These are phyloP conservation scores for Euphorbia lathyris DNA, from an alignment of 345 rosid species.

Conservation along the genomic window DNA sequence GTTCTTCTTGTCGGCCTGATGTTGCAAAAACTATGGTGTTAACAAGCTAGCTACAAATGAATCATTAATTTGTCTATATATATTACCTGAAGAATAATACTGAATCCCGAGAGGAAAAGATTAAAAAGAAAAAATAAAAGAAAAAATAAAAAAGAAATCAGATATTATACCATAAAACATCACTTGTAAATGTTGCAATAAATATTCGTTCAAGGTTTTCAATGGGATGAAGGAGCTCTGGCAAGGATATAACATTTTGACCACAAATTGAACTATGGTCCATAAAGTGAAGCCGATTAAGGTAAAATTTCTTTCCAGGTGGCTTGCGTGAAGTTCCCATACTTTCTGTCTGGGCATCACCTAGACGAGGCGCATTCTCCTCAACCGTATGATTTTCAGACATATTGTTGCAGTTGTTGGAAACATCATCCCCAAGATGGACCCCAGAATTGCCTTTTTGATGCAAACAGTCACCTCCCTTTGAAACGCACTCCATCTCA, in stretches of 20 bases:
- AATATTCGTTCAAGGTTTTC: constrained; percentile 60
- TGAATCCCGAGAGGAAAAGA: not conserved
- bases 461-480: constrained; percentile 18
- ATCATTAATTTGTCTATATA: not conserved
- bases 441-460: constrained; percentile 22
- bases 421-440: constrained; percentile 14
- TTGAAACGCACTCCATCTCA: constrained; percentile 15
- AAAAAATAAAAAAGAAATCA: not conserved
- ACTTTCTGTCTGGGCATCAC: constrained; percentile 19
- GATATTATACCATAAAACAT: constrained; percentile 61
- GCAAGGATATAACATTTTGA: constrained; percentile 53
- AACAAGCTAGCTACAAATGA: constrained; percentile 4
- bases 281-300: constrained; percentile 62
- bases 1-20: too few species aligned
- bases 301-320: constrained; percentile 70
- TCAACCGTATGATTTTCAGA: constrained; percentile 13
- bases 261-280: constrained; percentile 34
- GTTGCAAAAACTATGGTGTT: constrained; percentile 8
- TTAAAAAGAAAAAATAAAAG: too few species aligned
- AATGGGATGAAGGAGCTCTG: constrained; percentile 73
- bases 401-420: constrained; percentile 5
- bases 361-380: constrained; percentile 18
- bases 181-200: constrained; percentile 86
- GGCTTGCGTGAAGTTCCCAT: constrained; percentile 23
- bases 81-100: not conserved